Evolutionary conservation across 768 basidiomycete genomes (phyloP), one percentile per base, ranked within the genome.

Genomic region (Mrakia blollopis): DNA sequence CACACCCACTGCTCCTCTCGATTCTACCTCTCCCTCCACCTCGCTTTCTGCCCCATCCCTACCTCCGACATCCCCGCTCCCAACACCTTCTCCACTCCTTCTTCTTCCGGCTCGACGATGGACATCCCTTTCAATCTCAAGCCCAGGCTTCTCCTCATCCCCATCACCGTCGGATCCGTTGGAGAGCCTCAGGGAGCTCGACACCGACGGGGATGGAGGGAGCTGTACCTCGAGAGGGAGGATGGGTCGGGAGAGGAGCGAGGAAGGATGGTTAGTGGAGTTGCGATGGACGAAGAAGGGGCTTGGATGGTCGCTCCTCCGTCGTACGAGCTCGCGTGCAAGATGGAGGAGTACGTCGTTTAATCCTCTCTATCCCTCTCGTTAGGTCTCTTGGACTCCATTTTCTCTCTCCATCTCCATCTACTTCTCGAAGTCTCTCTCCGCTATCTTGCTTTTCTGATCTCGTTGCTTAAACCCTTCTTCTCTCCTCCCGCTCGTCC

Each of bases 151-250:
- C 52, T 78, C 39, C 65, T 78, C 30, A 54, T 78, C 54, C 77
- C 77, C 10, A 73, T 78, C 77, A 69, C 73, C 14, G 60, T 78
- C 68, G 77, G 77, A 52, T 69, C 63, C 13, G 77, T 78, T 30
- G 73, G 73, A 37, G 77, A 78, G 60, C 77, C 77, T 21, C 37
- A 35, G 35, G 77, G 77, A 16, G 77, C 77, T 25, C 62, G 77
- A n/a, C 72, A 78, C 28, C 47, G 77, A 23, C 47, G 77, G 25
- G 73, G 47, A 18, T 78, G 77, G 77, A 57, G 77, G 50, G 77
- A 78, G 39, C 77, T 78, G 39, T 78, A 78, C 68, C 72, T 78
- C 54, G 77, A 73, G 39, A 41, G 71, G 41, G 72, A 69, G n/a
- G 65, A 71, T 32, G 65, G 50, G 10, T 47, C 32, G 32, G 72